Evolutionary conservation across 1,284 basidiomycete genomes (phyloP).

Genomic region (Mrakiaceae sp.): DNA sequence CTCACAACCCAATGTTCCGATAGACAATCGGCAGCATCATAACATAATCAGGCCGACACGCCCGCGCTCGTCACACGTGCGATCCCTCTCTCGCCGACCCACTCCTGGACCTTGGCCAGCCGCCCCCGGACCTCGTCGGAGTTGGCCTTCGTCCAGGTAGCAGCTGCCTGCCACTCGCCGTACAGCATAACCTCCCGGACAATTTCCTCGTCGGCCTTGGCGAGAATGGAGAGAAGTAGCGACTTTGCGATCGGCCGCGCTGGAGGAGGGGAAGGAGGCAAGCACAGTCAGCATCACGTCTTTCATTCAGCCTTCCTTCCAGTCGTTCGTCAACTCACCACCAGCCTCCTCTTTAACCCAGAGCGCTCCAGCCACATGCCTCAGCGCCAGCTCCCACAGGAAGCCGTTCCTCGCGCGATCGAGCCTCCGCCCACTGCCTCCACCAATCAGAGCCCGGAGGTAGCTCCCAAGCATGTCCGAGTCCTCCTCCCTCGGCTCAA

Average conservation of each 20-base stretch:
- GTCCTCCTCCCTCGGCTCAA: slow-evolving; percentile 61
- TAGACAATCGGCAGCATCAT: no score
- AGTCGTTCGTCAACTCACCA: no score
- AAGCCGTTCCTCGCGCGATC: slow-evolving; percentile 40
- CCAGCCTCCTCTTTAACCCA: slow-evolving; percentile 39
- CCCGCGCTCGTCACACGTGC: no score
- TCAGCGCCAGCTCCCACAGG: slow-evolving; percentile 56
- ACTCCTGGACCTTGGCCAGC: not conserved
- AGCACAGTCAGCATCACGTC: no score
- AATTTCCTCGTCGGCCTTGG: not conserved
- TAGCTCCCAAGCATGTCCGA: slow-evolving; percentile 49
- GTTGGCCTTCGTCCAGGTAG: not conserved
- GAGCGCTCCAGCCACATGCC: slow-evolving; percentile 64
- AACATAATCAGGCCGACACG: no score
- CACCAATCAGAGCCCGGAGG: slow-evolving; percentile 30
- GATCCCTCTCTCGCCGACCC: not conserved
- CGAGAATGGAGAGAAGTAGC: not conserved
- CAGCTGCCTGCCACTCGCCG: not conserved
- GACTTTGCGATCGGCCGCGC: not conserved
- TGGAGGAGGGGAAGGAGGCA: not conserved
- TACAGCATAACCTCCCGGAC: not conserved
- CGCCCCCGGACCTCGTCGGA: not conserved
- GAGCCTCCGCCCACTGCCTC: slow-evolving; percentile 9
- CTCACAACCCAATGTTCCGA: no score
- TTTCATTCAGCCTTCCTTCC: no score